Percentiles rank a stretch among this genome's conserved stretches.
These are phyloP conservation scores for Trichophyton equinum DNA, from an alignment of 2,329 filamentous ascomycete genomes.

Conservation along the genomic window DNA sequence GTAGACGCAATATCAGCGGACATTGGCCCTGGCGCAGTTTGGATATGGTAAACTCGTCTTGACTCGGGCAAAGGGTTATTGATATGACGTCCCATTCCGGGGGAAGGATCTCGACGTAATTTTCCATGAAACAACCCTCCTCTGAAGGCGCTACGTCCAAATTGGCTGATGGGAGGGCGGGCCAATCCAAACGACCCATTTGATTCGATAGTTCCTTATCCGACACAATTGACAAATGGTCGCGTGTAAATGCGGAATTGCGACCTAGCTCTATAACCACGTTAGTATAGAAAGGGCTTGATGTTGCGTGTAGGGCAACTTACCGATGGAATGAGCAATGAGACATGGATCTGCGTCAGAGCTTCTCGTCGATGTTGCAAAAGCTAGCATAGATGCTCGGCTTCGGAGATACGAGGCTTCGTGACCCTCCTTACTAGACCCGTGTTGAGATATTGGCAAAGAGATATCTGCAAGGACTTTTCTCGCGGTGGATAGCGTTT, in stretches of 20 bases:
- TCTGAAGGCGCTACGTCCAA: constrained; percentile 17
- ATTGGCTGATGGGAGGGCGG: constrained; percentile 21
- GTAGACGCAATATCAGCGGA: constrained; percentile 78
- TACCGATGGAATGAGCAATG: constrained; percentile 30
- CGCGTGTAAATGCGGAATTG: constrained; percentile 30
- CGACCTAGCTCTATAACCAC: constrained; percentile 26
- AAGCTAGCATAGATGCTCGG: constrained; percentile 31
- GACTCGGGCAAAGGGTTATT: constrained; percentile 67
- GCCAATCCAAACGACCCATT: constrained; percentile 40
- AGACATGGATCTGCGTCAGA: constrained; percentile 10
- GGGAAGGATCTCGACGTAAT: constrained; percentile 79
- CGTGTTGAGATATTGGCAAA: constrained; percentile 22
- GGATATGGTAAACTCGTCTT: constrained; percentile 78
- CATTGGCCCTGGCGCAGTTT: constrained; percentile 61
- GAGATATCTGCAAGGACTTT: constrained; percentile 25
- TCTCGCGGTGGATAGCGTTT: constrained; percentile 26
- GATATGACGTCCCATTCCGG: constrained; percentile 74
- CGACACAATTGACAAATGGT: constrained; percentile 28
- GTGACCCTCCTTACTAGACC: constrained; percentile 31
- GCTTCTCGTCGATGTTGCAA: constrained; percentile 26
- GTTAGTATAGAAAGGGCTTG: constrained; percentile 1
- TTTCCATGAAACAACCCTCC: constrained; percentile 58
- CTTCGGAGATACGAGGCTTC: constrained; percentile 28
- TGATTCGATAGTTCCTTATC: constrained; percentile 36
- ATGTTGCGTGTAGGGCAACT: constrained; percentile 3